These are phyloP conservation scores for Russula earlei DNA, from an alignment of 768 basidiomycete genomes.

Conservation along the genomic window DNA sequence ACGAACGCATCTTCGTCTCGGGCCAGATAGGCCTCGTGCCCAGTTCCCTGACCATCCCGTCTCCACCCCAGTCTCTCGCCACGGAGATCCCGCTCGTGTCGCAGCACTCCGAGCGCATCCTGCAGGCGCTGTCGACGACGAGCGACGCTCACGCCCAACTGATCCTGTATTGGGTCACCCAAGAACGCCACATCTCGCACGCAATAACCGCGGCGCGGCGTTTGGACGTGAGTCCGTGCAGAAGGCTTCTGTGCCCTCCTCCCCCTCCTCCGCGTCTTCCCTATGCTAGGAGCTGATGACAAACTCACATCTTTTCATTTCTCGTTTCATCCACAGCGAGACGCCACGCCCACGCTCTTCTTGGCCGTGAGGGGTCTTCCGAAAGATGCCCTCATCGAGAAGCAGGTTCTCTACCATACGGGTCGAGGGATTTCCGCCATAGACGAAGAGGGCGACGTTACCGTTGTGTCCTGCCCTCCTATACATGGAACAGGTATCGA, in stretches of 20 bases:
- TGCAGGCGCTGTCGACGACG: constrained; percentile 45
- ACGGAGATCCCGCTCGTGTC: constrained; percentile 63
- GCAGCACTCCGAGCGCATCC: constrained; percentile 72
- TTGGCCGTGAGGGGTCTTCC: constrained; percentile 56
- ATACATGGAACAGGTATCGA: constrained; percentile 34
- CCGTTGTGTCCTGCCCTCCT: constrained; percentile 31
- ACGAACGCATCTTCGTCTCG: constrained; percentile 75
- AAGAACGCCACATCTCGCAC: constrained; percentile 30
- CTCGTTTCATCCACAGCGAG: constrained; percentile 16
- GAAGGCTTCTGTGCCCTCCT: not conserved
- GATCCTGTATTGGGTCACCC: constrained; percentile 64
- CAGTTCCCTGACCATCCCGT: constrained; percentile 55
- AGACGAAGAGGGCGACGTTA: constrained; percentile 41
- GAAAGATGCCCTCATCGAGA: constrained; percentile 64
- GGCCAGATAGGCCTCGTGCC: constrained; percentile 94
- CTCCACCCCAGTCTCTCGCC: constrained; percentile 43
- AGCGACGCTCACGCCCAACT: constrained; percentile 53
- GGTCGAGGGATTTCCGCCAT: constrained; percentile 38
- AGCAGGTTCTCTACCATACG: constrained; percentile 65
- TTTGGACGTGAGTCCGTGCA: constrained; percentile 2
- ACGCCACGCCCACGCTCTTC: constrained; percentile 40
- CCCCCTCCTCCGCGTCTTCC: not conserved
- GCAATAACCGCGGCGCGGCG: constrained; percentile 33
- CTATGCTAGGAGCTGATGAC: not conserved
- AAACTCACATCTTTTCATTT: too few relatives aligned